Evolutionary conservation across 768 basidiomycete genomes (phyloP), one percentile per base, ranked within the genome.

Genomic region (Macrolepiota fuliginosa): DNA sequence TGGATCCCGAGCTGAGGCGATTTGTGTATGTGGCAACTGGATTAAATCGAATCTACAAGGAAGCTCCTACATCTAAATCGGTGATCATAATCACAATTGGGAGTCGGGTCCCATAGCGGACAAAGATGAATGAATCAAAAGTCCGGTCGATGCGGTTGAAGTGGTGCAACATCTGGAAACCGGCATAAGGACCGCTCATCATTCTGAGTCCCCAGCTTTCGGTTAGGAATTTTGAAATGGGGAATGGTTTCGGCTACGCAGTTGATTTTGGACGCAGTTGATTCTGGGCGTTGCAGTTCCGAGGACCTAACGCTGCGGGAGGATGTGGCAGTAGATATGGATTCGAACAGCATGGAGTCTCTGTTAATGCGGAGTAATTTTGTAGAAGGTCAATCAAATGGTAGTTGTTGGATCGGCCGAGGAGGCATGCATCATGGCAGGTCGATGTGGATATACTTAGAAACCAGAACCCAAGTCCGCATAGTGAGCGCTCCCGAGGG

Each of bases 301-400:
- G 57, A 50, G 37, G 57, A 45, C 19, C 11, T 24, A 32, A 12
- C 13, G 1, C 13, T 22, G 46, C 10, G 57, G 19, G 47, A 12
- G 57, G 29, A 50, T 4, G 24, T 47, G 24, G 47, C 57, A 58
- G 36, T 36, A 27, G 24, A 47, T 17, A n/a, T 35, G 22, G 22
- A 58, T 58, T 42, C 36, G 47, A 50, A 51, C 22, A 36, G 2
- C 29, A 35, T 22, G 39, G 46, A 24, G 24, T 57, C 56, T 58
- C 19, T 37, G 57, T 58, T 58, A 58, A 50, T 58, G 57, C 57
- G 57, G 57, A 29, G 36, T 25, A 39, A 17, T 24, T 37, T 22
- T 37, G 7, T 13, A 22, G 35, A 51, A 50, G 24, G 22, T 22
- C 13, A 4, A 42, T 49, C 54, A 56, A 45, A 10, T 17, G 9